Percentiles rank a stretch among this genome's conserved stretches.
Conservation (phyloP, 192 early-diverging fungal genomes). For the Gigaspora rosea region DNA sequence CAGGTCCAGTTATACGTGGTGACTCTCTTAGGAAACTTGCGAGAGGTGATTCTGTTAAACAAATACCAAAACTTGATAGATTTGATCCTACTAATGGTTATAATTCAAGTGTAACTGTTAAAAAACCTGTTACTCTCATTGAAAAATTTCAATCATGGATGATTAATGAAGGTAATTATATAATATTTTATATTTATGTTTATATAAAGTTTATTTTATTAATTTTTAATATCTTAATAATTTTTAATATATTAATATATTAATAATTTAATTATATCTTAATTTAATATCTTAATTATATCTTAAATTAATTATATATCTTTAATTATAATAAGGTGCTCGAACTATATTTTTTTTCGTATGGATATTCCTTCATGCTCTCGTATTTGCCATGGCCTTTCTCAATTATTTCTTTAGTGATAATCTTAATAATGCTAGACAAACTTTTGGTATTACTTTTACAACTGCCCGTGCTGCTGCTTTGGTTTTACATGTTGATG, state of each 20-base stretch:
- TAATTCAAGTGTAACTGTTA: neutral
- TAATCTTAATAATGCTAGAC: conserved; percentile 51
- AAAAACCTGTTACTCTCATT: neutral
- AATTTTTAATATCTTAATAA: too few relatives aligned
- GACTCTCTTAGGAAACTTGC: conserved; percentile 12
- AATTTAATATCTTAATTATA: too few relatives aligned
- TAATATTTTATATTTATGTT: conserved; percentile 41
- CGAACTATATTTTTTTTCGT: conserved; percentile 44
- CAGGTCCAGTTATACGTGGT: neutral
- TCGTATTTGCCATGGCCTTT: conserved; percentile 58
- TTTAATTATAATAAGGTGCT: conserved; percentile 29
- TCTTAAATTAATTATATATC: too few relatives aligned
- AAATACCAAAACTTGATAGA: neutral
- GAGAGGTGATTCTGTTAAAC: conserved; percentile 1
- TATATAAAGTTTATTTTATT: too few relatives aligned
- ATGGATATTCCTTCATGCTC: conserved; percentile 63
- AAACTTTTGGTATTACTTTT: conserved; percentile 55
- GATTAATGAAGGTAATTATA: conserved; percentile 48
- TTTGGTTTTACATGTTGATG: conserved; percentile 69
- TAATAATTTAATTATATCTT: too few relatives aligned
- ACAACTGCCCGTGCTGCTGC: conserved; percentile 62
- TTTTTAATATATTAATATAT: too few relatives aligned
- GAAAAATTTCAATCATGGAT: conserved; percentile 51
- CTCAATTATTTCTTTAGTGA: conserved; percentile 64
- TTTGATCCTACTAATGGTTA: neutral